Conservation (phyloP, 805 yeast genomes). For the Blastobotrys attinorum region DNA sequence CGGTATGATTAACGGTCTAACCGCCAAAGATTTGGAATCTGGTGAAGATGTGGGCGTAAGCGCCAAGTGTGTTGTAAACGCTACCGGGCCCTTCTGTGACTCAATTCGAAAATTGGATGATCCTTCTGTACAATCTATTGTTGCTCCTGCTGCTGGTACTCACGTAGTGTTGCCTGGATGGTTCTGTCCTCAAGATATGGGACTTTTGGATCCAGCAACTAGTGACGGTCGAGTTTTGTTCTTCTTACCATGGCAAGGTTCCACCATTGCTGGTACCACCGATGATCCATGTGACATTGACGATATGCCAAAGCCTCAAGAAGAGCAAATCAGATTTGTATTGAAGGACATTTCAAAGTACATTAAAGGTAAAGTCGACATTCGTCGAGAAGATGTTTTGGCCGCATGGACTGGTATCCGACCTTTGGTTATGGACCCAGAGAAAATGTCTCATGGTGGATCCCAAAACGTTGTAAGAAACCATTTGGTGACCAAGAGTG, state of each 20-base stretch:
- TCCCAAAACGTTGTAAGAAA: constrained; percentile 90
- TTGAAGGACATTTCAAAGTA: constrained; percentile 83
- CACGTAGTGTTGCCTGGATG: constrained; percentile 88
- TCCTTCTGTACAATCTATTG: constrained; percentile 52
- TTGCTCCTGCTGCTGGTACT: constrained; percentile 91
- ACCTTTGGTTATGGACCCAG: constrained; percentile 79
- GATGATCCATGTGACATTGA: constrained; percentile 58
- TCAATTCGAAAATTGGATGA: constrained; percentile 79
- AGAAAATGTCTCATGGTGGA: constrained; percentile 30
- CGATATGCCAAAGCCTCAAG: constrained; percentile 66
- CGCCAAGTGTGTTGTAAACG: constrained; percentile 75
- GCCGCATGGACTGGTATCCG: constrained; percentile 98
- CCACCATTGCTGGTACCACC: constrained; percentile 93
- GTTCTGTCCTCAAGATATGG: constrained; percentile 82
- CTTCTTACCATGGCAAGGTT: constrained; percentile 97
- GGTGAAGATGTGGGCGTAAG: constrained; percentile 51
- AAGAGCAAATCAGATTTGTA: constrained; percentile 82
- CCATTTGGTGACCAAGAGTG: constrained; percentile 68
- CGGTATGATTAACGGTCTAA: constrained; percentile 62
- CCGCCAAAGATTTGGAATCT: constrained; percentile 49
- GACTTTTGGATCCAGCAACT: constrained; percentile 85
- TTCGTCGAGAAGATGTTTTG: constrained; percentile 79
- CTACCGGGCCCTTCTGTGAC: constrained; percentile 93
- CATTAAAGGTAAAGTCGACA: constrained; percentile 66
- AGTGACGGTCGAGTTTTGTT: constrained; percentile 95